Percentiles rank a stretch among this genome's conserved stretches.
phyloP scores from a whole-genome alignment of 202 grass and related monocot species.

The Zizania palustris region DNA sequence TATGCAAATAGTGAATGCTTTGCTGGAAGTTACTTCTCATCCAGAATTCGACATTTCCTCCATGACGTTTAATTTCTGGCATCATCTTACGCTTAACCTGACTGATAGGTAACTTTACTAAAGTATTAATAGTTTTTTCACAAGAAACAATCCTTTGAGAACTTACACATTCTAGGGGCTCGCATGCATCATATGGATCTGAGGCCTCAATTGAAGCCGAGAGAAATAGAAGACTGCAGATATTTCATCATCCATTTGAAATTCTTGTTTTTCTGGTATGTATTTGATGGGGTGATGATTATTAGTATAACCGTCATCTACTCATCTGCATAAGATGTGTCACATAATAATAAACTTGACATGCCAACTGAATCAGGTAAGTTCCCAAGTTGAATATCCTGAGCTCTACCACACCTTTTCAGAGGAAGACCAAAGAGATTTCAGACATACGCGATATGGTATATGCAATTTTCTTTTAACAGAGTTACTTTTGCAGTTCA shows the following conservation, averaged over 20 bases:
- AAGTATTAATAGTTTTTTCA: slow-evolving; percentile 27
- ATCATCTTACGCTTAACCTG: slow-evolving; percentile 75
- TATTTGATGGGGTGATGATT: slow-evolving; percentile 24
- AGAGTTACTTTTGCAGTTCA: slow-evolving; percentile 40
- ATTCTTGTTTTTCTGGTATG: slow-evolving; percentile 86
- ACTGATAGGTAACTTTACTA: slow-evolving; percentile 62
- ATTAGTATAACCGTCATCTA: neutral
- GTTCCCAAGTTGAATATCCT: slow-evolving; percentile 92
- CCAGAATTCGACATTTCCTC: slow-evolving; percentile 95
- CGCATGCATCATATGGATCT: slow-evolving; percentile 72
- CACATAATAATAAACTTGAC: neutral
- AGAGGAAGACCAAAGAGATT: slow-evolving; percentile 94
- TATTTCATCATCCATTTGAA: slow-evolving; percentile 79
- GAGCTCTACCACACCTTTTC: slow-evolving; percentile 73
- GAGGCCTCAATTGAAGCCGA: slow-evolving; percentile 72
- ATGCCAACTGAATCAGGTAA: slow-evolving; percentile 60
- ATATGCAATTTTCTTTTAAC: slow-evolving; percentile 24
- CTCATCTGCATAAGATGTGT: neutral
- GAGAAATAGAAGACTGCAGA: slow-evolving; percentile 81
- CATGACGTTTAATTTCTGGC: slow-evolving; percentile 99
- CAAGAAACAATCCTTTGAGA: slow-evolving; percentile 33
- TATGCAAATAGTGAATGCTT: slow-evolving; percentile 89
- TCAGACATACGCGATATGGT: slow-evolving; percentile 93
- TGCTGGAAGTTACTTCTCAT: slow-evolving; percentile 92
- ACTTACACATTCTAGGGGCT: slow-evolving; percentile 65